phyloP scores from a whole-genome alignment of 306 rosid genomes.

The Leucaena leucocephala region DNA sequence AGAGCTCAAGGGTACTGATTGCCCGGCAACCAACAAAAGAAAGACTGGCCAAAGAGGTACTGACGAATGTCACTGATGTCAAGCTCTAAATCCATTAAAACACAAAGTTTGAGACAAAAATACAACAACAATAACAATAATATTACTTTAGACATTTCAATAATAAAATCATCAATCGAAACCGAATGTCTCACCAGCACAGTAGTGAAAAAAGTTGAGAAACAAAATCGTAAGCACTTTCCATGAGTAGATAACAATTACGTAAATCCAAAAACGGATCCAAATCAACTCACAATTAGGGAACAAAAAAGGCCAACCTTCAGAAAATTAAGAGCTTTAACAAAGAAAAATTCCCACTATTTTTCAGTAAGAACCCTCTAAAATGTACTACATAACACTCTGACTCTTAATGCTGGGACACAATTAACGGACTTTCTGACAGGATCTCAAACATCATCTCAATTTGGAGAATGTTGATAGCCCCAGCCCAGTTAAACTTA shows the following conservation, averaged over 20 bases:
- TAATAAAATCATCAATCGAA: constrained; percentile 19
- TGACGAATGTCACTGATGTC: constrained; percentile 76
- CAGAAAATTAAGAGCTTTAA: not conserved
- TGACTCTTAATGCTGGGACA: not conserved
- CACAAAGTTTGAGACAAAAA: constrained; percentile 27
- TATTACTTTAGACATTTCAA: constrained; percentile 14
- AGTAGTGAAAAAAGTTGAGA: constrained; percentile 15
- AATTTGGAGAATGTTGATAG: not conserved
- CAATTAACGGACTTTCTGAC: not conserved
- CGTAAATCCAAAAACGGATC: not conserved
- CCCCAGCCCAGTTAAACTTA: not conserved
- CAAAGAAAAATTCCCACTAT: not conserved
- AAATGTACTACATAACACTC: not conserved
- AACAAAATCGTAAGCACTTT: constrained; percentile 2
- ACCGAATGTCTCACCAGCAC: constrained; percentile 30
- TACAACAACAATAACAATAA: not conserved
- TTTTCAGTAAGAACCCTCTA: constrained; percentile 6
- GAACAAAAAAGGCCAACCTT: constrained; percentile 6
- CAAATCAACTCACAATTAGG: not conserved
- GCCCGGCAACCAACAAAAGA: constrained; percentile 95
- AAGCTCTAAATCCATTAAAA: constrained; percentile 67
- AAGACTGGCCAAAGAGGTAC: constrained; percentile 75
- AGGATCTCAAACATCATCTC: not conserved
- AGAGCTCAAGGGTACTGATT: constrained; percentile 75
- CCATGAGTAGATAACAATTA: constrained; percentile 9